These are phyloP conservation scores for Urostyla sp. DNA, from an alignment of 73 alveolate species.

Conservation along the genomic window DNA sequence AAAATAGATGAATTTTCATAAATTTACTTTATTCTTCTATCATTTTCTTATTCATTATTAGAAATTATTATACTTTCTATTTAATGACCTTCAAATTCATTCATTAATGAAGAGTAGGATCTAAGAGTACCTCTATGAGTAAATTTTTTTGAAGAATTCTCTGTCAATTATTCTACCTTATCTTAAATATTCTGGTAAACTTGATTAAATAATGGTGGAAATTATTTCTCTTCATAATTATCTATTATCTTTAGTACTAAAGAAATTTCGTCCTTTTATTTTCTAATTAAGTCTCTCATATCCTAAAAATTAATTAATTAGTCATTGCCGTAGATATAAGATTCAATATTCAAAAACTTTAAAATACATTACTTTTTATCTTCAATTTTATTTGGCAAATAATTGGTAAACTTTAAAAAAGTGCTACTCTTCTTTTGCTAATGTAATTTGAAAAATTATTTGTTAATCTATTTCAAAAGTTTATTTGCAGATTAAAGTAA, in stretches of 20 bases:
- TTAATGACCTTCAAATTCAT: too few species aligned
- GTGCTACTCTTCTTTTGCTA: background rate
- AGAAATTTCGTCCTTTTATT: background rate
- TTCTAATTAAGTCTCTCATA: slow-evolving; percentile 27
- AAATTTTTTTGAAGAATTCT: too few species aligned
- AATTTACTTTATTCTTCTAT: too few species aligned
- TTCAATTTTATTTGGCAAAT: background rate
- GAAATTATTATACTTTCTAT: too few species aligned
- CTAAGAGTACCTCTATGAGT: too few species aligned
- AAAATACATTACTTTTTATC: background rate
- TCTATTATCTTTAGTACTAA: background rate
- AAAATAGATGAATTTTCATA: slow-evolving; percentile 1
- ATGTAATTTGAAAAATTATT: background rate
- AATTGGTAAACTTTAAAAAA: background rate
- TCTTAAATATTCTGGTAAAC: too few species aligned
- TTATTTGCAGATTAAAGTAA: slow-evolving; percentile 23
- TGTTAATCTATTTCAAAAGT: slow-evolving; percentile 2
- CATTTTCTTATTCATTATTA: too few species aligned
- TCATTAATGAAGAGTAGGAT: too few species aligned
- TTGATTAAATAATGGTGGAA: slow-evolving; percentile 36
- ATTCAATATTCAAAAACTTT: slow-evolving; percentile 30
- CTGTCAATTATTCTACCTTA: too few species aligned
- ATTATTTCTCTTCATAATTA: background rate
- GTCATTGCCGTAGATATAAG: slow-evolving; percentile 33
- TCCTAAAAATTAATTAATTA: slow-evolving; percentile 25